Evolutionary conservation across 1,284 basidiomycete genomes (phyloP).

Genomic region (Microstroma glucosiphilum): DNA sequence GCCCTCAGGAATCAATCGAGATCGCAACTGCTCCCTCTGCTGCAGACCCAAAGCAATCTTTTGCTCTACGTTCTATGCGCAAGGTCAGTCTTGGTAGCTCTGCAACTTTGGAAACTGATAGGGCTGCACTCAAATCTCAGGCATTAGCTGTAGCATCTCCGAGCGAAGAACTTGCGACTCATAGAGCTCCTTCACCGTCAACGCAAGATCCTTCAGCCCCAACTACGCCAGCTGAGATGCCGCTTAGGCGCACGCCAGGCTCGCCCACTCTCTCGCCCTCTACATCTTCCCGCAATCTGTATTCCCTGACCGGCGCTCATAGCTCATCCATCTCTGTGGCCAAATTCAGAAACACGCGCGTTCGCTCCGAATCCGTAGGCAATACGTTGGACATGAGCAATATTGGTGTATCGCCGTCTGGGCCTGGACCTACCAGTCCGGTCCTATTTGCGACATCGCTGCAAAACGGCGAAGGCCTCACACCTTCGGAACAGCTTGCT

Average conservation of each 20-base stretch:
- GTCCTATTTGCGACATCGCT: background rate
- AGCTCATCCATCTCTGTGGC: slow-evolving; percentile 3
- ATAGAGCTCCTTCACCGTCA: too few relatives aligned
- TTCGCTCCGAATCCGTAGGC: background rate
- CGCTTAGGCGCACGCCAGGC: too few relatives aligned
- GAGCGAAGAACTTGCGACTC: too few relatives aligned
- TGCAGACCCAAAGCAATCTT: background rate
- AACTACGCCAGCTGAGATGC: too few relatives aligned
- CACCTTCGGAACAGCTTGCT: slow-evolving; percentile 1
- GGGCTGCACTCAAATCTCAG: too few relatives aligned
- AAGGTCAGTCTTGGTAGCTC: background rate
- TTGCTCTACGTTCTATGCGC: slow-evolving; percentile 1
- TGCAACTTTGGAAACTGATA: background rate
- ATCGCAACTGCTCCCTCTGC: too few relatives aligned
- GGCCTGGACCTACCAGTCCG: background rate
- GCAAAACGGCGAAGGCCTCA: background rate
- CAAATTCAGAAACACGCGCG: background rate
- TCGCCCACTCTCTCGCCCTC: too few relatives aligned
- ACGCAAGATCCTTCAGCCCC: too few relatives aligned
- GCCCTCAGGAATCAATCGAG: too few relatives aligned
- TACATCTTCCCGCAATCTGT: too few relatives aligned
- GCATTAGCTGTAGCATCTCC: too few relatives aligned
- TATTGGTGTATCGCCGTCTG: background rate
- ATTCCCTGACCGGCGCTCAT: background rate
- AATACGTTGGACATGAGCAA: background rate